Conservation (phyloP, 2,329 filamentous ascomycete species). For the Nemania bipapillata region DNA sequence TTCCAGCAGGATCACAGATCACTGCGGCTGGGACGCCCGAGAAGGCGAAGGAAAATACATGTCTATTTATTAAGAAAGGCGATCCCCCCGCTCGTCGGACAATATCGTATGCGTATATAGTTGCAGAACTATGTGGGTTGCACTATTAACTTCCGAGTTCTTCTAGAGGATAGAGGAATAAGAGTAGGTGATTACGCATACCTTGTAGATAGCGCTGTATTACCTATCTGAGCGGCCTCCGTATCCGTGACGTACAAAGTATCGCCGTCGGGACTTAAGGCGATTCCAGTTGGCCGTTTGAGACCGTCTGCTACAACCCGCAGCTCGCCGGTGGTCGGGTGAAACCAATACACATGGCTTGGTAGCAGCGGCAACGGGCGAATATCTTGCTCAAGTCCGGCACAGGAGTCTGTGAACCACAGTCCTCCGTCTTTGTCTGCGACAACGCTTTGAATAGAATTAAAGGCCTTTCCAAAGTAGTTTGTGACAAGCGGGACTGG, state of each 20-base stretch:
- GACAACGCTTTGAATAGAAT: conserved; percentile 59
- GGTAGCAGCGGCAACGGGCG: conserved; percentile 58
- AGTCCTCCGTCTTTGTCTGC: conserved; percentile 55
- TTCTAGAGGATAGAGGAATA: background rate
- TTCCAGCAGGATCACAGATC: conserved; percentile 56
- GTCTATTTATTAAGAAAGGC: conserved; percentile 60
- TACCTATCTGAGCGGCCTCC: conserved; percentile 49
- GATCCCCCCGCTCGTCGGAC: conserved; percentile 48
- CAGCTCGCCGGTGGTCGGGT: conserved; percentile 55
- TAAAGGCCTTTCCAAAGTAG: conserved; percentile 60
- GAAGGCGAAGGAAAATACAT: conserved; percentile 63
- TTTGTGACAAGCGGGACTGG: conserved; percentile 55
- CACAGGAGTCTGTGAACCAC: conserved; percentile 63
- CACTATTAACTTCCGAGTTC: conserved; percentile 6
- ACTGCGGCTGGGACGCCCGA: conserved; percentile 59
- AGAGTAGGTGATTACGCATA: conserved; percentile 27
- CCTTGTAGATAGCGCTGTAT: conserved; percentile 47
- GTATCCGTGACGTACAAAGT: conserved; percentile 59
- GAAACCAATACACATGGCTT: conserved; percentile 61
- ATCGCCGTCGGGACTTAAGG: conserved; percentile 53
- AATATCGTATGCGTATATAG: conserved; percentile 63
- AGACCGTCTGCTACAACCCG: conserved; percentile 62
- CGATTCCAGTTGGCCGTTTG: conserved; percentile 56
- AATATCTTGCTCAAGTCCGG: conserved; percentile 59
- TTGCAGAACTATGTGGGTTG: conserved; percentile 45